Evolutionary conservation across 202 grass and related monocot species (phyloP), one percentile per base, ranked within the genome.

Genomic region (Schoenoplectus triqueter): DNA sequence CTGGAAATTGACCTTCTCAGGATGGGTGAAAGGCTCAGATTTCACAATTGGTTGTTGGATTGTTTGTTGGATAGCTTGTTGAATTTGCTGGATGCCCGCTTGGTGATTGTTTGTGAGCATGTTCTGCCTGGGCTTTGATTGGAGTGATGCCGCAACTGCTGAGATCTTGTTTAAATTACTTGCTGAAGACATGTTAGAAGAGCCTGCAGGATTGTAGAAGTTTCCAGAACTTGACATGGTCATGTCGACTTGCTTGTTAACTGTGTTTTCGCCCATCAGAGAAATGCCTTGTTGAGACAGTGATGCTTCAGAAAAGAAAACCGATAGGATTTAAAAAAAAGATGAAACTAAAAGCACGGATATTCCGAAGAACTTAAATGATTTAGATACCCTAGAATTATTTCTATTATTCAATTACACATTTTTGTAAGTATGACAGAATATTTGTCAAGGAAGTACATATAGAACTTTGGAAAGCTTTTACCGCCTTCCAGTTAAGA

Each of bases 1-100:
- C 82, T 99, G 96, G 83, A 96, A 92, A 84, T 90, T 92, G 75
- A 85, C 69, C 86, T 91, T 95, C 64, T 94, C 90, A 69, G 88
- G 66, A 52, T 95, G 93, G 87, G 93, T 92, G 73, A 96, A 90
- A 82, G 88, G 85, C 87, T 96, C 92, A 81, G 84, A 78, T 90
- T 91, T 96, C 76, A 92, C 71, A 84, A 86, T 88, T 17, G 92
- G 84, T 82, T 93, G 93, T 85, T 94, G 97, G 62, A 90, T 89
- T 17, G 97, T 75, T 59, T 87, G 80, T 71, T 98, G 93, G 50
- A 95, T 92, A 88, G 87, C 84, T 89, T 91, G 69, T 61, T 92
- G 97, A 61, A 90, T 89, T 31, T 93, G 75, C 52, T 87, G 85
- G 42, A 95, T 90, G 50, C 93, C 89, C 70, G 87, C 85, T 90